phyloP scores from a whole-genome alignment of 495 filamentous ascomycete genomes.

The Lasiosphaeris hirsuta region DNA sequence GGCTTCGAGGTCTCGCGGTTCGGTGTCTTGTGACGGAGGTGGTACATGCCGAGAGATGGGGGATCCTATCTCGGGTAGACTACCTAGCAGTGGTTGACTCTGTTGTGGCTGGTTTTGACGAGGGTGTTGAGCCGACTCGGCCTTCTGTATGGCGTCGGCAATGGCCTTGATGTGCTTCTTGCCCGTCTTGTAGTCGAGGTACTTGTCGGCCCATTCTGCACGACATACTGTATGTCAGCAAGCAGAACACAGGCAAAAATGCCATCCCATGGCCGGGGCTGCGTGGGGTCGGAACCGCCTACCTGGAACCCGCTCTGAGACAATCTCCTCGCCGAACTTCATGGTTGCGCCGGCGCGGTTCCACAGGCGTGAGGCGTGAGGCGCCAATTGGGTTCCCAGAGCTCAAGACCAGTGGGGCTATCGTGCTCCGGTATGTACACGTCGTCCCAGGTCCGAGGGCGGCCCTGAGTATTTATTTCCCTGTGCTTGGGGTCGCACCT shows the following conservation, averaged over 20 bases:
- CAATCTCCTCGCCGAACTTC: conserved; percentile 10
- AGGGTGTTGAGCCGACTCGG: conserved; percentile 16
- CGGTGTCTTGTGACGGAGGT: neutral
- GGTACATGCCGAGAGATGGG: neutral
- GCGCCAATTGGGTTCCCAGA: too few relatives aligned
- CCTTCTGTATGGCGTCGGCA: conserved; percentile 62
- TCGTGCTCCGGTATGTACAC: too few relatives aligned
- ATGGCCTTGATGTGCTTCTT: conserved; percentile 88
- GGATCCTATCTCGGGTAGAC: neutral
- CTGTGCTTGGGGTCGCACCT: too few relatives aligned
- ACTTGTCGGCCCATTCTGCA: conserved; percentile 83
- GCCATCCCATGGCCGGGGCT: neutral
- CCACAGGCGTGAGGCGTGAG: too few relatives aligned
- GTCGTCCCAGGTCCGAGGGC: too few relatives aligned
- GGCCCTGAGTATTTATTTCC: too few relatives aligned
- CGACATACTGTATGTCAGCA: neutral
- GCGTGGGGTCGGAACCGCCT: neutral
- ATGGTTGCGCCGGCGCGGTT: neutral
- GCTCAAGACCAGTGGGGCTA: too few relatives aligned
- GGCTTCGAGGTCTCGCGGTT: neutral
- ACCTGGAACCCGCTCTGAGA: conserved; percentile 9
- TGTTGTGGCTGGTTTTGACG: neutral
- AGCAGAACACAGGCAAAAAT: neutral
- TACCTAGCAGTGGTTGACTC: neutral
- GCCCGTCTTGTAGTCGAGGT: conserved; percentile 87